Percentiles rank a stretch among this genome's conserved stretches.
phyloP scores from a whole-genome alignment of 345 rosid species.

The Psidium friedrichsthalianum region DNA sequence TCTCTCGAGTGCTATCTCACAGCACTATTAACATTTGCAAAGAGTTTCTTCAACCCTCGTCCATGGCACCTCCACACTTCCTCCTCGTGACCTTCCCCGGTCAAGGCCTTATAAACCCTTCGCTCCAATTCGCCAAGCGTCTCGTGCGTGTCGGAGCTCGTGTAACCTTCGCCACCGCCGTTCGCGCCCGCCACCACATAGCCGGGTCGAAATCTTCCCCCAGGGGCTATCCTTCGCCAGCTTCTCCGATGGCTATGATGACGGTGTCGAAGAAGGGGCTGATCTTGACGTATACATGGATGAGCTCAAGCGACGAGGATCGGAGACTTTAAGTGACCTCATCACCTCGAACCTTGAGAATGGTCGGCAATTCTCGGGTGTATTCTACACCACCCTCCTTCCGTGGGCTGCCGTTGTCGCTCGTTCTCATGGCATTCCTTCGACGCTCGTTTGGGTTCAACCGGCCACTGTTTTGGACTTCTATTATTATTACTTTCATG shows the following conservation, averaged over 20 bases:
- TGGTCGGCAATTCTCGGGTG: constrained; percentile 13
- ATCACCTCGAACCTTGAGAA: constrained; percentile 13
- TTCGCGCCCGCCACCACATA: constrained; percentile 10
- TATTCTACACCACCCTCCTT: constrained; percentile 38
- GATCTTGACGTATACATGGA: constrained; percentile 10
- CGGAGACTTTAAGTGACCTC: constrained; percentile 2
- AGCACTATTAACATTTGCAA: too few species aligned
- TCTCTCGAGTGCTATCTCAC: too few species aligned
- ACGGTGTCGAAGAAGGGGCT: constrained; percentile 22
- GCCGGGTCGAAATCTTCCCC: constrained; percentile 27
- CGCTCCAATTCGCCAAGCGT: constrained; percentile 48
- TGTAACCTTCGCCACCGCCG: constrained; percentile 31
- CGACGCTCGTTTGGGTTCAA: constrained; percentile 43
- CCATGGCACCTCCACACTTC: constrained; percentile 13
- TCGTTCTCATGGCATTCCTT: constrained; percentile 24
- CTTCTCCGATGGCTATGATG: constrained; percentile 49
- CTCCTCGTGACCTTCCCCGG: constrained; percentile 28
- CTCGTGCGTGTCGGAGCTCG: constrained; percentile 32
- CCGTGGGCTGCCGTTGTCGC: constrained; percentile 47
- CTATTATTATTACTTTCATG: constrained; percentile 38
- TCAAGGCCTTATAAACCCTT: constrained; percentile 71
- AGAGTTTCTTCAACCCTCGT: neutral
- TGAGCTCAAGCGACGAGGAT: constrained; percentile 5
- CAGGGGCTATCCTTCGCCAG: constrained; percentile 29
- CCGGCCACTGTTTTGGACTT: constrained; percentile 44